Evolutionary conservation across 768 basidiomycete genomes (phyloP), one percentile per base, ranked within the genome.

Genomic region (Tulasnella sp.): DNA sequence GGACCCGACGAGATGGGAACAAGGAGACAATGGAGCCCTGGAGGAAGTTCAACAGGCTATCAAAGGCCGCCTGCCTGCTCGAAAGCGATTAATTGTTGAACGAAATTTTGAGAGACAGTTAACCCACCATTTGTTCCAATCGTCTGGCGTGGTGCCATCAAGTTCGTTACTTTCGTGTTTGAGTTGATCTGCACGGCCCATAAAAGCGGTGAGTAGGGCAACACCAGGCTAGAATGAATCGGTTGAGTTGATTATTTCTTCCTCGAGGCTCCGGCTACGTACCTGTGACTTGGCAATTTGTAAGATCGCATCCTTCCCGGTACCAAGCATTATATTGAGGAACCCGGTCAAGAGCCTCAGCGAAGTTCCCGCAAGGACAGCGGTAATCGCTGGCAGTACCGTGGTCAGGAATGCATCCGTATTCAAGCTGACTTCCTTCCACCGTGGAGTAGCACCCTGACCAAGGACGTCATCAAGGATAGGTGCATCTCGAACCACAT

Each of bases 161-260:
- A 71, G 64, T 37, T 70, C 58, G 25, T 83, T 79, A 35, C 59
- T 73, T 2, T 74, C 74, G 59, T 92, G 82, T 62, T 88, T 89
- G 60, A 98, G 81, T 15, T 86, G 76, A 64, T 91, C 88, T n/a
- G 90, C 93, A 22, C 89, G 81, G 57, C 85, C 90, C 48, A 98
- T 70, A 64, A 98, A 82, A 39, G 92, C 71, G 0, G 91, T 98
- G 55, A 98, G 70, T 45, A 98, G 72, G 2, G 89, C 87, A 24
- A 96, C 70, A 31, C 92, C 95, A 49, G 95, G 90, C 91, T 96
- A 52, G 0, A 44, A 31, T 47, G 35, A 34, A 19, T n/a, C 34
- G 33, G 19, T 27, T 8, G 19, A 29, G 5, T 41, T 35, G 15
- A 43, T 32, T 13, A 20, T 5, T 43, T 45, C 22, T 22, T 29